A percentile compares a stretch with the other conserved stretches of the same genome.
Evolutionary conservation across 2,329 filamentous ascomycete species (phyloP).

Genomic region (Alternaria triticina): DNA sequence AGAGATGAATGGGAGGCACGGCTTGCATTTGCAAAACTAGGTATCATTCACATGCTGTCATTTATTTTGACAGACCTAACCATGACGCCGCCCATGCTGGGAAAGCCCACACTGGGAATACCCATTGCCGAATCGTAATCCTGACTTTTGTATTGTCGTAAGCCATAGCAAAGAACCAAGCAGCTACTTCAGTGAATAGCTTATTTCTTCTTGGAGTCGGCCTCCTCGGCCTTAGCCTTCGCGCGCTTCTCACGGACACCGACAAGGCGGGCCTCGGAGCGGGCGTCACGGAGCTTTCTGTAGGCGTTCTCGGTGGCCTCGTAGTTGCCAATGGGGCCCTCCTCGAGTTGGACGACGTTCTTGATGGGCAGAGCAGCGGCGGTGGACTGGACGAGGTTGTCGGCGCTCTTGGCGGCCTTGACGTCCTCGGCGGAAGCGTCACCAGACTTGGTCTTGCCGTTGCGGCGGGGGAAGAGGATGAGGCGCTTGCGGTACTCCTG

Average conservation of each 20-base stretch:
- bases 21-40: conserved; percentile 47
- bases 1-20: conserved; percentile 25
- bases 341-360: conserved; percentile 75
- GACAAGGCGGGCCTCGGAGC: conserved; percentile 79
- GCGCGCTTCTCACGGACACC: conserved; percentile 93
- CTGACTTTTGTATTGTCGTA: conserved; percentile 42
- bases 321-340: conserved; percentile 75
- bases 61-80: conserved; percentile 40
- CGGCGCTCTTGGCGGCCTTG: conserved; percentile 67
- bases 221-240: conserved; percentile 85
- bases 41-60: conserved; percentile 47
- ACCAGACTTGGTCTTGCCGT: conserved; percentile 89
- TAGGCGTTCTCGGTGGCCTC: conserved; percentile 84
- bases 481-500: conserved; percentile 96
- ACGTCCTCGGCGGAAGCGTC: conserved; percentile 85
- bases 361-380: conserved; percentile 73
- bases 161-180: conserved; percentile 36
- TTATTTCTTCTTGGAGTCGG: conserved; percentile 82
- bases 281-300: conserved; percentile 81
- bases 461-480: conserved; percentile 96
- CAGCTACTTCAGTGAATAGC: conserved; percentile 25
- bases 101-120: conserved; percentile 41
- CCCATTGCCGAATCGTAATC: conserved; percentile 36
- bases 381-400: conserved; percentile 61
- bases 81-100: conserved; percentile 49